phyloP scores from a whole-genome alignment of 805 yeast species.

The Danielia oregonensis region DNA sequence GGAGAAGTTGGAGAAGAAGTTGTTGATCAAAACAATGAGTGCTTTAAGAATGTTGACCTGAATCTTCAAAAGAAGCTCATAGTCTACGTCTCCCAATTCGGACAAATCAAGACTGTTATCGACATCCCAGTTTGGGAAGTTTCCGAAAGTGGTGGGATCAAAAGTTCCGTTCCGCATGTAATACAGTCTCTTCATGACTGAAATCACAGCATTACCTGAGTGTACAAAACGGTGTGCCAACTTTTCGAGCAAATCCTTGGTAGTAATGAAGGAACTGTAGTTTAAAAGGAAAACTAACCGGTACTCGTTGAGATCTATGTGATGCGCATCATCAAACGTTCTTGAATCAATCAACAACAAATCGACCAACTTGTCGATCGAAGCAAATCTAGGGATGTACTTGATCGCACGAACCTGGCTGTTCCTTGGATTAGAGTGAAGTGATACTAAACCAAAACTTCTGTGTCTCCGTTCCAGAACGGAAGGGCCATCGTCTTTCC shows the following conservation, averaged over 20 bases:
- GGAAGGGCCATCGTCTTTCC: conserved; percentile 5
- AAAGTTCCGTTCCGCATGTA: conserved; percentile 10
- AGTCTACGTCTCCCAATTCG: conserved; percentile 49
- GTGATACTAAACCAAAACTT: conserved; percentile 20
- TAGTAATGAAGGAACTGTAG: conserved; percentile 37
- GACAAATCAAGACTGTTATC: conserved; percentile 36
- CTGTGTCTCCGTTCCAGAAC: conserved; percentile 11
- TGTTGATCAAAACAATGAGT: conserved; percentile 61
- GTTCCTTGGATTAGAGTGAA: conserved; percentile 6
- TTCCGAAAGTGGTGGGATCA: conserved; percentile 12
- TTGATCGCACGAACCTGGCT: conserved; percentile 1
- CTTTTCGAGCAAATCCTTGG: conserved; percentile 36
- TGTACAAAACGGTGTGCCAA: conserved; percentile 39
- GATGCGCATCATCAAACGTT: conserved; percentile 45
- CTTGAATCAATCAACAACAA: conserved; percentile 67
- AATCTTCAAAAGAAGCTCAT: conserved; percentile 67
- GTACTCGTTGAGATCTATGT: conserved; percentile 37
- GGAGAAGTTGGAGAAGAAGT: conserved; percentile 72
- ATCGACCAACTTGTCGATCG: conserved; percentile 74
- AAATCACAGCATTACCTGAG: conserved; percentile 43
- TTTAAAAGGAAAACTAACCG: conserved; percentile 40
- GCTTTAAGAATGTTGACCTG: conserved; percentile 82
- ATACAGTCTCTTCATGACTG: conserved; percentile 36
- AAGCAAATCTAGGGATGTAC: conserved; percentile 47
- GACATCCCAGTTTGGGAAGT: conserved; percentile 60